Conservation (phyloP, 2,329 filamentous ascomycete genomes). For the Sphaerulina musiva region DNA sequence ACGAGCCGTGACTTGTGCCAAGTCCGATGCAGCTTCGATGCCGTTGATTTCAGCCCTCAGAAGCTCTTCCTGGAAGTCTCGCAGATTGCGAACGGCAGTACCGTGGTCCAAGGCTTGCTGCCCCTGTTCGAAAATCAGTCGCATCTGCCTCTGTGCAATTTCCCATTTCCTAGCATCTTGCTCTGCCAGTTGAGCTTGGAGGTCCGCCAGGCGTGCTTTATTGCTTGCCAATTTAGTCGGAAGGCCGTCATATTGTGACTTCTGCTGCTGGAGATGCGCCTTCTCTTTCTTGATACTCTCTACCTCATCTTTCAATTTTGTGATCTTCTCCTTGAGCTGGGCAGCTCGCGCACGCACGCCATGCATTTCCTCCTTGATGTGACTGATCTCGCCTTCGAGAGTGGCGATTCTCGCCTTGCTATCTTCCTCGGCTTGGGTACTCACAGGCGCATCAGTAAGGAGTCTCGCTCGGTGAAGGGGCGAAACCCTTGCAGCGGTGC, state of each 20-base stretch:
- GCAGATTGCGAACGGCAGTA: conserved; percentile 57
- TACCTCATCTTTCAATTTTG: conserved; percentile 41
- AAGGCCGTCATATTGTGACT: conserved; percentile 59
- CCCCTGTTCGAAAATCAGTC: conserved; percentile 31
- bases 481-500: conserved; percentile 62
- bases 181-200: conserved; percentile 37
- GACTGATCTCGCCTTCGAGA: conserved; percentile 36
- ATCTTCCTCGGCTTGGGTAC: conserved; percentile 56
- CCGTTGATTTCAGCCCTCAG: conserved; percentile 63
- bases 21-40: conserved; percentile 78
- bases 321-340: conserved; percentile 20
- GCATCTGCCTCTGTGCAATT: conserved; percentile 40
- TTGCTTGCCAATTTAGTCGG: conserved; percentile 62
- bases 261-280: conserved; percentile 52
- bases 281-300: conserved; percentile 18
- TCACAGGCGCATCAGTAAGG: conserved; percentile 74
- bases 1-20: conserved; percentile 59
- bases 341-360: conserved; percentile 20
- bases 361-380: conserved; percentile 36
- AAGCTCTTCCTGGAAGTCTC: conserved; percentile 55
- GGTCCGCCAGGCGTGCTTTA: conserved; percentile 42
- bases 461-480: conserved; percentile 55
- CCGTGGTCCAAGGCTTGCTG: conserved; percentile 48
- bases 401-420: conserved; percentile 49
- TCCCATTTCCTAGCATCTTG: conserved; percentile 44